A percentile compares a stretch with the other conserved stretches of the same genome.
Conservation (phyloP, 345 rosid genomes). For the Populus ilicifolia region DNA sequence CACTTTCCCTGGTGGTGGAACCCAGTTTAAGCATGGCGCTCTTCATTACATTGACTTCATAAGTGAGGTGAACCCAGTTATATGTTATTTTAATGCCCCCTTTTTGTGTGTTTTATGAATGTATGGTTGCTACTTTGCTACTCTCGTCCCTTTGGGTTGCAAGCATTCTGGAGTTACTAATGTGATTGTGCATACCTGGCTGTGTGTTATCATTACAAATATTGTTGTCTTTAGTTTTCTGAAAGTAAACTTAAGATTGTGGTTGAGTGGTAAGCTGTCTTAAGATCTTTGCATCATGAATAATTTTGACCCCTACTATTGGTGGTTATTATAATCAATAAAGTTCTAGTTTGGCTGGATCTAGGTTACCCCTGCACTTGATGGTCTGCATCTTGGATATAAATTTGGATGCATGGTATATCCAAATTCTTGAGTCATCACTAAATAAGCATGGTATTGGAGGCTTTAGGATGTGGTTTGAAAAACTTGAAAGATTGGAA, state of each 20-base stretch:
- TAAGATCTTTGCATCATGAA: not conserved
- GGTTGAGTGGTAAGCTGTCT: not conserved
- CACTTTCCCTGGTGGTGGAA: conserved; percentile 97
- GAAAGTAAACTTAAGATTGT: not conserved
- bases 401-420: not conserved
- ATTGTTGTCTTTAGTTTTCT: not conserved
- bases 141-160: not conserved
- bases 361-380: not conserved
- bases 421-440: not conserved
- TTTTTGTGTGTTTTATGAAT: not conserved
- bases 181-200: not conserved
- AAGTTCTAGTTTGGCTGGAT: not conserved
- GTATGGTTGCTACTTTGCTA: not conserved
- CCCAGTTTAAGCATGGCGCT: conserved; percentile 96
- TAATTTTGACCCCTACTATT: no score
- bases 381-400: not conserved
- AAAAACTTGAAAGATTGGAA: not conserved
- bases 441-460: not conserved
- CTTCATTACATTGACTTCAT: conserved; percentile 94
- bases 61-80: conserved; percentile 50
- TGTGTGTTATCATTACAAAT: not conserved
- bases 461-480: not conserved
- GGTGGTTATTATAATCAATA: not conserved
- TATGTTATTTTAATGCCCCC: not conserved
- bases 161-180: not conserved